Percentiles rank a stretch among this genome's conserved stretches.
These are phyloP conservation scores for Mallotus nudiflorus DNA, from an alignment of 345 rosid species.

Conservation along the genomic window DNA sequence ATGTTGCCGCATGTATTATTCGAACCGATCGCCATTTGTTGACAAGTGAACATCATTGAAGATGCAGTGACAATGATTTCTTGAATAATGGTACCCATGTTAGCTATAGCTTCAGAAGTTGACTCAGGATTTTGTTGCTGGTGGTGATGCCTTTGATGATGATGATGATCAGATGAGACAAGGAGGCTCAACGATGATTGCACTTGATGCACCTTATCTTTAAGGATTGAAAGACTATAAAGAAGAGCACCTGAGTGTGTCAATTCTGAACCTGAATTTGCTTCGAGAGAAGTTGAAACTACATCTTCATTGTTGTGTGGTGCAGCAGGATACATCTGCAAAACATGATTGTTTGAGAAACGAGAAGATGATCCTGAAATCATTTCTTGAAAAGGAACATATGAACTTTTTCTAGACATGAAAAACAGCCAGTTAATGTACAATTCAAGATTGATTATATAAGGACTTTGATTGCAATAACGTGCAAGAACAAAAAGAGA, in stretches of 20 bases:
- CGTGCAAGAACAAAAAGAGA: background rate
- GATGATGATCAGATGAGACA: constrained; percentile 33
- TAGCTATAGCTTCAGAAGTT: constrained; percentile 45
- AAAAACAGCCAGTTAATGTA: background rate
- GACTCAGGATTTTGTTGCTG: constrained; percentile 28
- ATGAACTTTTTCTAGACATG: no score
- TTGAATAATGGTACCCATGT: constrained; percentile 51
- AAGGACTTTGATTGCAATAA: background rate
- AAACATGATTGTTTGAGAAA: no score
- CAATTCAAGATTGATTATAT: background rate
- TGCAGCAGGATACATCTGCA: constrained; percentile 22
- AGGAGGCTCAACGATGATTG: constrained; percentile 54
- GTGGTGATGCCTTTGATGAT: constrained; percentile 7
- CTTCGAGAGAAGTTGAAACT: constrained; percentile 21
- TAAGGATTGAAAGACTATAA: constrained; percentile 53
- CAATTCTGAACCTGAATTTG: constrained; percentile 15
- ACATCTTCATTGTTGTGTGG: constrained; percentile 15
- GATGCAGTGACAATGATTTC: constrained; percentile 65
- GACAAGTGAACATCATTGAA: constrained; percentile 63
- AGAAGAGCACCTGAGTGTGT: constrained; percentile 50
- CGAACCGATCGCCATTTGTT: constrained; percentile 41
- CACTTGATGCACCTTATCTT: constrained; percentile 59
- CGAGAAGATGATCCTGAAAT: no score
- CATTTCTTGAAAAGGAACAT: no score
- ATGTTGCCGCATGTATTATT: constrained; percentile 14